Percentiles rank a stretch among this genome's conserved stretches.
Evolutionary conservation across 176 grass and related monocot species (phyloP).

Genomic region (Lolium perenne): DNA sequence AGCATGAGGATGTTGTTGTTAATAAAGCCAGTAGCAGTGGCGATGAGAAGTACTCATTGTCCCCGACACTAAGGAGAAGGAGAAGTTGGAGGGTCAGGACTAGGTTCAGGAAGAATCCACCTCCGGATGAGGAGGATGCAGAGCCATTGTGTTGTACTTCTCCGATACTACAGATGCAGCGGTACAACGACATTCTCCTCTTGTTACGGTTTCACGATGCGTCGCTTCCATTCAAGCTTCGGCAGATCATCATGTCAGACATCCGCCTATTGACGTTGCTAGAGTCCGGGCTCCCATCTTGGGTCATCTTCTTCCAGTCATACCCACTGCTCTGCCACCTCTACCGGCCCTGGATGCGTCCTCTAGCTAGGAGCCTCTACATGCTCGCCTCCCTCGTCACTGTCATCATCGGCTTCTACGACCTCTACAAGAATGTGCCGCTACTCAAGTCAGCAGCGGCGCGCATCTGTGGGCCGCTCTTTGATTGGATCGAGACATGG

Average conservation of each 20-base stretch:
- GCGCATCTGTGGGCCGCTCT: constrained; percentile 78
- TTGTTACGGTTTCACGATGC: constrained; percentile 65
- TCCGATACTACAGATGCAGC: neutral
- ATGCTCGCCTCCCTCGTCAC: constrained; percentile 62
- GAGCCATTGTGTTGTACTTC: neutral
- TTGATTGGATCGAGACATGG: constrained; percentile 87
- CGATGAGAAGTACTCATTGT: neutral
- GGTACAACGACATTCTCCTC: constrained; percentile 70
- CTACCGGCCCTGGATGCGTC: constrained; percentile 90
- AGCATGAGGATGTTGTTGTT: neutral
- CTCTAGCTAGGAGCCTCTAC: constrained; percentile 63
- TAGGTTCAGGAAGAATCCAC: neutral
- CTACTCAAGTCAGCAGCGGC: constrained; percentile 72
- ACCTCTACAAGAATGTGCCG: constrained; percentile 95
- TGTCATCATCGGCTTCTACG: constrained; percentile 91
- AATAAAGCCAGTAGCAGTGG: neutral
- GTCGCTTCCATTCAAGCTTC: constrained; percentile 67
- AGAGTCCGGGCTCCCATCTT: constrained; percentile 78
- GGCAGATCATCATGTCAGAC: constrained; percentile 72
- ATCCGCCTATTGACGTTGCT: constrained; percentile 79
- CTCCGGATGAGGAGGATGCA: neutral
- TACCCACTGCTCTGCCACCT: constrained; percentile 80
- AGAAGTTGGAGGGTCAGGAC: neutral
- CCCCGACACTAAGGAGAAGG: neutral
- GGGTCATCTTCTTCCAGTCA: constrained; percentile 95